Conservation (phyloP, 2,329 filamentous ascomycete genomes). For the Didymella pomorum region DNA sequence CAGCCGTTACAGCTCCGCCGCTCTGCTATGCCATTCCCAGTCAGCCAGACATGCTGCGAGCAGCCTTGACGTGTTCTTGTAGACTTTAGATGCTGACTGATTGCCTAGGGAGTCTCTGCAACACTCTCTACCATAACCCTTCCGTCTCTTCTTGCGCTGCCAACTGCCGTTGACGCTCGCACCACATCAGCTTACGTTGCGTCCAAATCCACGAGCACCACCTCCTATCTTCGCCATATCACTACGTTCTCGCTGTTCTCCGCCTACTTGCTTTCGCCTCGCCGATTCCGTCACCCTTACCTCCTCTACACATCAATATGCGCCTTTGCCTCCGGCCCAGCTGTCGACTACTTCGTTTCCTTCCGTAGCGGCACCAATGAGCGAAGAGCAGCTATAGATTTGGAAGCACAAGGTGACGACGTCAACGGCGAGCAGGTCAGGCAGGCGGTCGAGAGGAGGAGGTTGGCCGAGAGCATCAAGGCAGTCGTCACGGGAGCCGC, state of each 20-base stretch:
- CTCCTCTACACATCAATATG: conserved; percentile 84
- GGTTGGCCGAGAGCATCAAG: conserved; percentile 54
- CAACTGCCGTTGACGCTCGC: conserved; percentile 77
- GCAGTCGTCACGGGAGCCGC: conserved; percentile 53
- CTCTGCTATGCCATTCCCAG: not conserved
- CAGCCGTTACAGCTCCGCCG: conserved; percentile 18
- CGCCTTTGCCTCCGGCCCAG: conserved; percentile 58
- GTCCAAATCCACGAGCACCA: conserved; percentile 59
- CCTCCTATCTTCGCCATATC: conserved; percentile 71
- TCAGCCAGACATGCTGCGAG: not conserved
- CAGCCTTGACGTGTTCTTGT: no score
- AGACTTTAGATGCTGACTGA: conserved; percentile 8
- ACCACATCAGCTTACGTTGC: conserved; percentile 65
- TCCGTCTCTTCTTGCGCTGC: conserved; percentile 81
- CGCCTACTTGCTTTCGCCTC: conserved; percentile 79
- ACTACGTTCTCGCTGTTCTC: conserved; percentile 76
- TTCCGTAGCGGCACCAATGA: conserved; percentile 34
- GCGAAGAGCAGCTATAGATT: conserved; percentile 34
- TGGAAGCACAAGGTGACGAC: conserved; percentile 50
- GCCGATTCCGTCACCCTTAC: conserved; percentile 82
- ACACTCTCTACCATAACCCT: conserved; percentile 79
- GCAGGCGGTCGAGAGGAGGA: conserved; percentile 54
- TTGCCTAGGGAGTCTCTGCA: conserved; percentile 81
- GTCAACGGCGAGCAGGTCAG: conserved; percentile 62
- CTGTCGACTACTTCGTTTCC: conserved; percentile 49